These are phyloP conservation scores for Fusarium burgessii DNA, from an alignment of 2,329 filamentous ascomycete species.

Conservation along the genomic window DNA sequence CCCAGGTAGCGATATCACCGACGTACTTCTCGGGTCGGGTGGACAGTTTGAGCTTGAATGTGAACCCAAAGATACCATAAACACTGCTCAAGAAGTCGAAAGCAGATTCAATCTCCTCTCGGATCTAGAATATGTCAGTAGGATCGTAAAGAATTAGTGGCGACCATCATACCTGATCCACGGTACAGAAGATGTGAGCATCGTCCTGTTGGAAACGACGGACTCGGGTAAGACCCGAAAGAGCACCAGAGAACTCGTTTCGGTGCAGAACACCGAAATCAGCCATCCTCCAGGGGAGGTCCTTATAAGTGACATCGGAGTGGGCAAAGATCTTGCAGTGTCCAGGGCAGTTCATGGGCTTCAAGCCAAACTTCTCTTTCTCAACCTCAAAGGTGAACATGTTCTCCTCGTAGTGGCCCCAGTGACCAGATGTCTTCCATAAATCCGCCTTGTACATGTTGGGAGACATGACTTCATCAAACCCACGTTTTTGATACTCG, in stretches of 20 bases:
- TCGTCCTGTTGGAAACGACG: constrained; percentile 97
- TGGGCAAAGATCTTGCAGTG: constrained; percentile 91
- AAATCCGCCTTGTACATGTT: constrained; percentile 94
- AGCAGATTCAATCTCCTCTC: constrained; percentile 73
- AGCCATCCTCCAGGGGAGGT: constrained; percentile 90
- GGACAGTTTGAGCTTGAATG: constrained; percentile 94
- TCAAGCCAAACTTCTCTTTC: constrained; percentile 79
- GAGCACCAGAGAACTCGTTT: constrained; percentile 93
- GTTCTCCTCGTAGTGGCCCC: constrained; percentile 87
- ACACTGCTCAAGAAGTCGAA: constrained; percentile 89
- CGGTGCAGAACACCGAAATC: constrained; percentile 96
- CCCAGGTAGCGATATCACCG: constrained; percentile 87
- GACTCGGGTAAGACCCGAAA: constrained; percentile 91
- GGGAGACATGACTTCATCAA: constrained; percentile 94
- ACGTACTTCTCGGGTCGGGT: constrained; percentile 91
- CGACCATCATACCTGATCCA: constrained; percentile 50
- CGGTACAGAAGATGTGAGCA: constrained; percentile 89
- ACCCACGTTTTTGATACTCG: constrained; percentile 93
- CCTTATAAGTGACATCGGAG: constrained; percentile 83
- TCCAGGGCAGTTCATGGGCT: constrained; percentile 98
- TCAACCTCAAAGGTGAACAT: constrained; percentile 84
- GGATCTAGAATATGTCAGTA: constrained; percentile 48
- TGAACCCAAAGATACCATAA: constrained; percentile 70
- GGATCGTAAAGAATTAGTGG: not conserved
- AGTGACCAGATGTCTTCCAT: constrained; percentile 96